Conservation (phyloP, 2,329 filamentous ascomycete genomes). For the Sporothrix sp. region DNA sequence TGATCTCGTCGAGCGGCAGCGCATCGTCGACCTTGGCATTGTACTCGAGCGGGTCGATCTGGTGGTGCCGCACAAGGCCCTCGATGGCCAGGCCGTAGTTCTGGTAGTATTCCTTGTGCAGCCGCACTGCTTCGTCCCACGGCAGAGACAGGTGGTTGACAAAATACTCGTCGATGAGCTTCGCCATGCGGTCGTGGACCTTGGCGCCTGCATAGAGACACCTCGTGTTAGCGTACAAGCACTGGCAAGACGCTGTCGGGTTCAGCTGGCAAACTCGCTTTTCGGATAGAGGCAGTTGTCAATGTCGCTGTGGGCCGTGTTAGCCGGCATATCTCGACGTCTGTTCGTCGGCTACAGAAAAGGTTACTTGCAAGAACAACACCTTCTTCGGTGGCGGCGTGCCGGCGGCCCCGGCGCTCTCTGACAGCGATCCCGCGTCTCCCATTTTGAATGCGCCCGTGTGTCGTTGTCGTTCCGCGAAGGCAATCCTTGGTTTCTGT, state of each 20-base stretch:
- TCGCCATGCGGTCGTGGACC: conserved; percentile 81
- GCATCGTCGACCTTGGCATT: conserved; percentile 93
- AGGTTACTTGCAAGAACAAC: conserved; percentile 34
- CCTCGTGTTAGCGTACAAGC: neutral
- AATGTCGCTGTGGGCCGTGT: conserved; percentile 65
- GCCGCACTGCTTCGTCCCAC: conserved; percentile 66
- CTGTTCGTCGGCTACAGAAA: neutral
- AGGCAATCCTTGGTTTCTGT: neutral
- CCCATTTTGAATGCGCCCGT: conserved; percentile 5
- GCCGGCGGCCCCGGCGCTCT: neutral
- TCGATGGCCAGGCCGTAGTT: conserved; percentile 97
- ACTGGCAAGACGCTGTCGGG: neutral
- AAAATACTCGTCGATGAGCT: conserved; percentile 62
- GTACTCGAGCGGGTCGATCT: conserved; percentile 91
- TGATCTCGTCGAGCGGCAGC: conserved; percentile 72
- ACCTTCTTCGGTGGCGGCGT: conserved; percentile 22
- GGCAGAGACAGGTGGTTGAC: conserved; percentile 62
- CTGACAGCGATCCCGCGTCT: neutral
- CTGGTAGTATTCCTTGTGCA: conserved; percentile 88
- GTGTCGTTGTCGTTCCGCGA: neutral
- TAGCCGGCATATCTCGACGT: neutral
- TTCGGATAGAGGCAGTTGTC: conserved; percentile 95
- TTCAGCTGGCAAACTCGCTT: conserved; percentile 41
- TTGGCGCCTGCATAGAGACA: conserved; percentile 46
- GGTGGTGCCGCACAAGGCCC: conserved; percentile 84